These are phyloP conservation scores for Nakazawaea laoshanensis DNA, from an alignment of 805 yeast species.

Conservation along the genomic window DNA sequence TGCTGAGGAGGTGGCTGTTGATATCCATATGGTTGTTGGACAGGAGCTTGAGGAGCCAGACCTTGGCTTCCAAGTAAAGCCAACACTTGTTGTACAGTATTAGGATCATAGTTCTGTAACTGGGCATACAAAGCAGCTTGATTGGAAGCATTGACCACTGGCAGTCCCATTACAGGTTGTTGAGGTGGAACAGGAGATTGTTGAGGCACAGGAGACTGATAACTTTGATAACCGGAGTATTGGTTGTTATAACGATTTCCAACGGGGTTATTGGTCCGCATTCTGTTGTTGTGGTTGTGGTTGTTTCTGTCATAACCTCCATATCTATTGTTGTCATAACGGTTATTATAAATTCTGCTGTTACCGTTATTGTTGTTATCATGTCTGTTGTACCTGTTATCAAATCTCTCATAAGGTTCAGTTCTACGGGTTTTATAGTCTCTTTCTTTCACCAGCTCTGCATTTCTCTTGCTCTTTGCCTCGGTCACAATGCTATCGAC, in stretches of 20 bases:
- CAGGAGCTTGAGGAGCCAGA: no score
- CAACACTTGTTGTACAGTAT: slow-evolving; percentile 23
- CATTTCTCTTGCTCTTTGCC: slow-evolving; percentile 28
- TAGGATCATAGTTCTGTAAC: slow-evolving; percentile 21
- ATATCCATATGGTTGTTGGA: slow-evolving; percentile 6
- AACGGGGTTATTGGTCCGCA: background rate
- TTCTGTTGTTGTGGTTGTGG: slow-evolving; percentile 11
- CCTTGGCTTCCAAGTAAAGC: slow-evolving; percentile 20
- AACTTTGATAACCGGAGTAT: slow-evolving; percentile 9
- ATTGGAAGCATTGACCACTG: slow-evolving; percentile 14
- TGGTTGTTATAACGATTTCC: slow-evolving; percentile 7
- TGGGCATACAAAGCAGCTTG: slow-evolving; percentile 7
- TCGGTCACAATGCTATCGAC: slow-evolving; percentile 47
- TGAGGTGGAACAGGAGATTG: slow-evolving; percentile 10
- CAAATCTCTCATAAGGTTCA: no score
- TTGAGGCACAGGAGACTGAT: slow-evolving; percentile 15
- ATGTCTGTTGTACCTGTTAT: no score
- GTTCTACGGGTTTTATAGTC: slow-evolving; percentile 8
- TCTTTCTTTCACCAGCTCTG: slow-evolving; percentile 5
- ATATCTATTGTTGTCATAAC: slow-evolving; percentile 9
- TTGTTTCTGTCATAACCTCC: slow-evolving; percentile 12
- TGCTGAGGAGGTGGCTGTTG: slow-evolving; percentile 9
- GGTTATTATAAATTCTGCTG: background rate
- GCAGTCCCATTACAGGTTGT: slow-evolving; percentile 10
- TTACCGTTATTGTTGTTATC: slow-evolving; percentile 5